Evolutionary conservation across 192 early-diverging fungal genomes (phyloP).

Genomic region (Podila horticola): DNA sequence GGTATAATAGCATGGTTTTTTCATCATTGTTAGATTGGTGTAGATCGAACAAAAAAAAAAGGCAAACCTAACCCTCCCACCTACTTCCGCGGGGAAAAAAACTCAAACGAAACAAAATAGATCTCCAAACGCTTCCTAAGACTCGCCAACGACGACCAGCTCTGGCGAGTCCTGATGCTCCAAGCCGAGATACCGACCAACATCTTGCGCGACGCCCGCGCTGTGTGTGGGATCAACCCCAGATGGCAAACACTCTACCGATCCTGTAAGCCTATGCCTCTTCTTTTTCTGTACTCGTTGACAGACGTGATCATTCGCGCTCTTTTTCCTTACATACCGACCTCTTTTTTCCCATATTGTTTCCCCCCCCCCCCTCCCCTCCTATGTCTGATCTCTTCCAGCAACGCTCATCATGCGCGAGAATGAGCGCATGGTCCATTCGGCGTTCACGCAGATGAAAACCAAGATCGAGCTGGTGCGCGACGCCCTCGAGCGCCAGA

Average conservation of each 20-base stretch:
- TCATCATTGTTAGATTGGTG: no score
- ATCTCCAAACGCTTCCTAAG: conserved; percentile 12
- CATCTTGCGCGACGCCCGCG: conserved; percentile 16
- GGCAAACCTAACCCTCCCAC: not conserved
- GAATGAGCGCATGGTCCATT: conserved; percentile 15
- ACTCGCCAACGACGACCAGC: conserved; percentile 40
- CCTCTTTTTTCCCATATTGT: not conserved
- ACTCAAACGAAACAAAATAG: not conserved
- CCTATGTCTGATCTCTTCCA: not conserved
- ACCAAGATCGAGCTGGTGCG: conserved; percentile 32
- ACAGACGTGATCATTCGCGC: no score
- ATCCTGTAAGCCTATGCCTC: not conserved
- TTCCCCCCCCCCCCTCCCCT: no score
- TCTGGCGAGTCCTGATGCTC: conserved; percentile 14
- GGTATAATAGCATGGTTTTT: no score
- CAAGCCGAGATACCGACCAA: not conserved
- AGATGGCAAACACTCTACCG: conserved; percentile 8
- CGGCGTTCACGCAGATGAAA: conserved; percentile 19
- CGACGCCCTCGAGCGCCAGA: conserved; percentile 24
- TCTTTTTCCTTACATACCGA: not conserved
- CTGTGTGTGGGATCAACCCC: not conserved
- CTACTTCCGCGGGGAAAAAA: no score
- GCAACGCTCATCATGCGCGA: conserved; percentile 36
- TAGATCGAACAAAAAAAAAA: not conserved
- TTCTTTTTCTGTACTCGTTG: not conserved